phyloP scores from a whole-genome alignment of 2,329 filamentous ascomycete species.

The Xylariaceae sp. region DNA sequence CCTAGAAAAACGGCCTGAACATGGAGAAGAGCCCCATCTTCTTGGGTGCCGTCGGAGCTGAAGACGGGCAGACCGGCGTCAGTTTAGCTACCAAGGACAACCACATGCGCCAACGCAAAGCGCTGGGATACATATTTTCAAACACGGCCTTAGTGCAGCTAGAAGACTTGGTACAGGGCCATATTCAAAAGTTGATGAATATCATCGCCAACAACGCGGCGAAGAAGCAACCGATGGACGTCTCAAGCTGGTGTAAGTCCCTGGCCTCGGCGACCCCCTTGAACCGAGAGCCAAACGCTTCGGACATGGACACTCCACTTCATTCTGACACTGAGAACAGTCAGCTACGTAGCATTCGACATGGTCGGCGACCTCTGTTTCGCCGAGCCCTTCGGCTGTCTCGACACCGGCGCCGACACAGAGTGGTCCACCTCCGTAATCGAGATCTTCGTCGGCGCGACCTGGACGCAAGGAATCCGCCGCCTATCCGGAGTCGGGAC shows the following conservation, averaged over 20 bases:
- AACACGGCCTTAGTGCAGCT: slow-evolving; percentile 24
- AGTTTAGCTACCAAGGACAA: slow-evolving; percentile 17
- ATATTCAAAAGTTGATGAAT: slow-evolving; percentile 23
- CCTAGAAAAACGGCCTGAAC: slow-evolving; percentile 16
- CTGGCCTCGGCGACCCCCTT: no score
- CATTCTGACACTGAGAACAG: no score
- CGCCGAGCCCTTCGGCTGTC: slow-evolving; percentile 26
- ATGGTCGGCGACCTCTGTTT: slow-evolving; percentile 24
- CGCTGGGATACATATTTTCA: slow-evolving; percentile 25
- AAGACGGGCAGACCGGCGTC: slow-evolving; percentile 16
- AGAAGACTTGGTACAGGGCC: slow-evolving; percentile 21
- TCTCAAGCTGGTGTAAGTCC: slow-evolving; percentile 24
- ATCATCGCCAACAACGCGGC: slow-evolving; percentile 11
- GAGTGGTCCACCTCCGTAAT: slow-evolving; percentile 22
- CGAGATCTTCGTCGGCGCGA: slow-evolving; percentile 21
- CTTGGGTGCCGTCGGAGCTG: slow-evolving; percentile 20
- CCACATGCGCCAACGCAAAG: slow-evolving; percentile 26
- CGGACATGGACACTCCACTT: no score
- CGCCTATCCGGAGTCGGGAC: slow-evolving; percentile 25
- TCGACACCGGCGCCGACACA: slow-evolving; percentile 19
- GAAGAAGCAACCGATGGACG: slow-evolving; percentile 14
- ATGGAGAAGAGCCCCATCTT: slow-evolving; percentile 29
- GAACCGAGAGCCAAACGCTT: no score
- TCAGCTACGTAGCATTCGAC: slow-evolving; percentile 23
- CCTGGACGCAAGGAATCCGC: slow-evolving; percentile 25